A percentile compares a stretch with the other conserved stretches of the same genome.
Conservation (phyloP, 192 early-diverging fungal genomes). For the Ambispora gerdemannii region DNA sequence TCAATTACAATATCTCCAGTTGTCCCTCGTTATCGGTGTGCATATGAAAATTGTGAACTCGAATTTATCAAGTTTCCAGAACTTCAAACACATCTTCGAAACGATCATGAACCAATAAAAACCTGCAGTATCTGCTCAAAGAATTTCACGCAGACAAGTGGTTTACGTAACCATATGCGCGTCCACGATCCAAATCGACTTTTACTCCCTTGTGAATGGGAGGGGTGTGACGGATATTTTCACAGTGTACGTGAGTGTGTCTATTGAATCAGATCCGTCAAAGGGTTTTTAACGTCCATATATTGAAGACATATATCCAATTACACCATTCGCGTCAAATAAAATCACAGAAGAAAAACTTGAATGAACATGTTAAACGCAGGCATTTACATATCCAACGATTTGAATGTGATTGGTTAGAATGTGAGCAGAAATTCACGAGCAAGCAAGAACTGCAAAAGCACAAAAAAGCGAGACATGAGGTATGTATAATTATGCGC, state of each 20-base stretch:
- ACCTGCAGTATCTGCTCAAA: conserved; percentile 10
- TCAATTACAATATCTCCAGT: background rate
- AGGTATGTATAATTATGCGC: background rate
- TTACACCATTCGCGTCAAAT: too few species aligned
- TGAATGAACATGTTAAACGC: background rate
- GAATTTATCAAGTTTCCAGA: conserved; percentile 10
- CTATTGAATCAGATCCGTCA: background rate
- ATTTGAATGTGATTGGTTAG: background rate
- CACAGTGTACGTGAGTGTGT: background rate
- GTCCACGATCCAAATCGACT: conserved; percentile 20
- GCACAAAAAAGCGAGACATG: conserved; percentile 12
- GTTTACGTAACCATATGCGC: background rate
- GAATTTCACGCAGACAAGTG: background rate
- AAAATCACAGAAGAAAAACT: background rate
- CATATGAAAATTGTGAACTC: background rate
- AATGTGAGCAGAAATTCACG: background rate
- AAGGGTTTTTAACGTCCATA: too few species aligned
- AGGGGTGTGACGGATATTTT: conserved; percentile 28
- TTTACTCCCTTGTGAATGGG: conserved; percentile 19
- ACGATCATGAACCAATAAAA: conserved; percentile 8
- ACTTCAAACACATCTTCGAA: conserved; percentile 7
- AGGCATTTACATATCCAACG: background rate
- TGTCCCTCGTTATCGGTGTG: conserved; percentile 4
- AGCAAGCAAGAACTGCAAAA: background rate
- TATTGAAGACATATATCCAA: too few species aligned